Conservation (phyloP, 2,329 filamentous ascomycete species). For the Claviceps sp. region DNA sequence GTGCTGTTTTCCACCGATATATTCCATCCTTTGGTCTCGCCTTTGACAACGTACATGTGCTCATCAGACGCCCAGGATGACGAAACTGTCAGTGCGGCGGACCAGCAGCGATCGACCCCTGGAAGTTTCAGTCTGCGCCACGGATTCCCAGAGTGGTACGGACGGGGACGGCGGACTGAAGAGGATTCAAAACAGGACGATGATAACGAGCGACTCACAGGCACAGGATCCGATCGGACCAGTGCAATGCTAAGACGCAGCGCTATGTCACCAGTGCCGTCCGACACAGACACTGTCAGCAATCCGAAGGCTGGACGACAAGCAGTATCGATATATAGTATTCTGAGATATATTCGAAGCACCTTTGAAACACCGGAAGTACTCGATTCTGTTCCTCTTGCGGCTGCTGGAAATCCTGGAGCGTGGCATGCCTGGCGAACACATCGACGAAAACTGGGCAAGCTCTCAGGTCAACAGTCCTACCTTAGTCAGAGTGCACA, state of each 20-base stretch:
- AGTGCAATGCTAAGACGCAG: constrained; percentile 8
- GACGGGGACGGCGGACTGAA: constrained; percentile 35
- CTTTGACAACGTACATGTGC: constrained; percentile 89
- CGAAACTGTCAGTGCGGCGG: constrained; percentile 69
- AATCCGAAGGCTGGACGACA: constrained; percentile 29
- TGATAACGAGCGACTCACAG: constrained; percentile 19
- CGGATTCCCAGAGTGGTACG: constrained; percentile 85
- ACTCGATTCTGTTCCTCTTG: constrained; percentile 65
- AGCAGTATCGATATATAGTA: constrained; percentile 45
- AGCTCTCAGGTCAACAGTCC: constrained; percentile 9
- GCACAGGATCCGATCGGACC: constrained; percentile 13
- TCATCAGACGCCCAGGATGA: constrained; percentile 63
- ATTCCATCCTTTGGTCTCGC: constrained; percentile 87
- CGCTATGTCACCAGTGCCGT: constrained; percentile 18
- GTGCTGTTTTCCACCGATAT: constrained; percentile 86
- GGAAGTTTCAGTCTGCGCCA: constrained; percentile 84
- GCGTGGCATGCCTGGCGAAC: constrained; percentile 91
- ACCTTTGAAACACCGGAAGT: constrained; percentile 68
- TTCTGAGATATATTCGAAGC: constrained; percentile 70
- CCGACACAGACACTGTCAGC: constrained; percentile 17
- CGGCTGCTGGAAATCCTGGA: constrained; percentile 76
- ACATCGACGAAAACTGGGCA: constrained; percentile 35
- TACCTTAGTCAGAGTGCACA: neutral
- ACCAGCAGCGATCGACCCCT: constrained; percentile 71
- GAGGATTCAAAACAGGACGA: constrained; percentile 27